Conservation (phyloP, 805 yeast genomes). For the Phaffomyces thermotolerans region DNA sequence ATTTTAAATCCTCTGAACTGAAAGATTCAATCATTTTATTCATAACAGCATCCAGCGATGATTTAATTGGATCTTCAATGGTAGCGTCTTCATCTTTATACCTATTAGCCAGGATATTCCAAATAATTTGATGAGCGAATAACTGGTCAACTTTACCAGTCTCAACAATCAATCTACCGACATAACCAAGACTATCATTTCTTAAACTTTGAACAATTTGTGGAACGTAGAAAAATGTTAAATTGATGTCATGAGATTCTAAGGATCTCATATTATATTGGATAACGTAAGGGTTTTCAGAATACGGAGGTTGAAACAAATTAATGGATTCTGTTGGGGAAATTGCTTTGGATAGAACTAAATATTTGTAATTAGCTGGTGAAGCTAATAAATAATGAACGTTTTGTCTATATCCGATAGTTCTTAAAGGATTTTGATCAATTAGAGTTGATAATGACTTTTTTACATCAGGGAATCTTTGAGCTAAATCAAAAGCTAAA, state of each 20-base stretch:
- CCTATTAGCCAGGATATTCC: conserved; percentile 95
- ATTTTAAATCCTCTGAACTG: conserved; percentile 50
- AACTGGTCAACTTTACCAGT: conserved; percentile 86
- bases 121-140: conserved; percentile 95
- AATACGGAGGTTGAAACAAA: conserved; percentile 69
- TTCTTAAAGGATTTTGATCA: conserved; percentile 48
- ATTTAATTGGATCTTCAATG: conserved; percentile 76
- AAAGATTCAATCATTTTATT: conserved; percentile 56
- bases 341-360: conserved; percentile 38
- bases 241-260: conserved; percentile 78
- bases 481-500: conserved; percentile 63
- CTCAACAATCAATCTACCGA: conserved; percentile 81
- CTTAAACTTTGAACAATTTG: conserved; percentile 92
- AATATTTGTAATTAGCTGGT: conserved; percentile 10
- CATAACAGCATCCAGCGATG: conserved; percentile 69
- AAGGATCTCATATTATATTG: conserved; percentile 90
- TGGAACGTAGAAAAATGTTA: conserved; percentile 94
- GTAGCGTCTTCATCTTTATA: conserved; percentile 84
- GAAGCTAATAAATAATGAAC: conserved; percentile 42
- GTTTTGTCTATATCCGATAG: conserved; percentile 50
- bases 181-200: conserved; percentile 77
- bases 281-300: conserved; percentile 54
- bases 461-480: conserved; percentile 42
- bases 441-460: conserved; percentile 39
- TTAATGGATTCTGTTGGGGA: conserved; percentile 83